phyloP scores from a whole-genome alignment of 164 flowering plant genomes.

The Vitis labrusca region DNA sequence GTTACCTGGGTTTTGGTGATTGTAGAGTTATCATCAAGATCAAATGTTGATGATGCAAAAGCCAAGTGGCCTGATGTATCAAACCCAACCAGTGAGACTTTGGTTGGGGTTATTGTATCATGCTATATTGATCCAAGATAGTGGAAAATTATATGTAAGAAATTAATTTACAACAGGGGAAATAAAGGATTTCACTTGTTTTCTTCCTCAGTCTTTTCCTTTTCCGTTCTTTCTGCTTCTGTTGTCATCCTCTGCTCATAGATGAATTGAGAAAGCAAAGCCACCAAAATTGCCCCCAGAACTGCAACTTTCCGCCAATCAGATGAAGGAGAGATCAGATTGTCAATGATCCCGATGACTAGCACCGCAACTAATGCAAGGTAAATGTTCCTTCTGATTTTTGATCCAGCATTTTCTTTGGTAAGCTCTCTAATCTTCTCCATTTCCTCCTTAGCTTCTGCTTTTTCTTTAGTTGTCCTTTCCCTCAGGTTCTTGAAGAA shows the following conservation, averaged over 20 bases:
- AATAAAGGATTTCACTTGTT: slow-evolving; percentile 15
- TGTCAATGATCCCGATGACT: slow-evolving; percentile 41
- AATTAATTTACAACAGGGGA: neutral
- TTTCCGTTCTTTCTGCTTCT: slow-evolving; percentile 32
- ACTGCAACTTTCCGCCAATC: slow-evolving; percentile 67
- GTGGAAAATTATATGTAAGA: neutral
- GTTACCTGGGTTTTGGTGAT: slow-evolving; percentile 41
- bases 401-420: slow-evolving; percentile 54
- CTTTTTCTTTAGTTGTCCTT: slow-evolving; percentile 41
- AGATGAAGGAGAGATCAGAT: slow-evolving; percentile 40
- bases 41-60: slow-evolving; percentile 48
- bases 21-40: slow-evolving; percentile 40
- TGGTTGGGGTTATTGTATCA: slow-evolving; percentile 37
- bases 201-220: slow-evolving; percentile 27
- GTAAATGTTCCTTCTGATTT: slow-evolving; percentile 64
- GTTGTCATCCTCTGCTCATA: slow-evolving; percentile 66
- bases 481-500: slow-evolving; percentile 71
- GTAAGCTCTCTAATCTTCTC: slow-evolving; percentile 51
- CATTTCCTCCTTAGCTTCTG: slow-evolving; percentile 52
- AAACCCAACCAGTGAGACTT: slow-evolving; percentile 29
- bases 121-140: slow-evolving; percentile 26
- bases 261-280: slow-evolving; percentile 56
- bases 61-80: slow-evolving; percentile 50
- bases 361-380: slow-evolving; percentile 59
- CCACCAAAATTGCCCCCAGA: slow-evolving; percentile 62